Evolutionary conservation across 1,284 basidiomycete species (phyloP), one percentile per base, ranked within the genome.

Genomic region (Cryptococcus sp.): DNA sequence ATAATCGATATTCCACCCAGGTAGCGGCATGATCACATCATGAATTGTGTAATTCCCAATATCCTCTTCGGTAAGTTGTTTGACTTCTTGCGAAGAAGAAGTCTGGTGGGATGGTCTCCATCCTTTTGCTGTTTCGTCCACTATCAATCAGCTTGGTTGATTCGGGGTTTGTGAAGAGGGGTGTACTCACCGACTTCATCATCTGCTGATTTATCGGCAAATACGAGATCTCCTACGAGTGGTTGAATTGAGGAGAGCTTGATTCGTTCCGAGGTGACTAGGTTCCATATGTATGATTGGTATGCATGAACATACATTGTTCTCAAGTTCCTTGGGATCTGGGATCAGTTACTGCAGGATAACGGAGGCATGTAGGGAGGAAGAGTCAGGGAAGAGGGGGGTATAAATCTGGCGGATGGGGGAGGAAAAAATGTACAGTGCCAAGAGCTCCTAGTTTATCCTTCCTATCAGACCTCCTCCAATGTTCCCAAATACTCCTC

Each of bases 231-330:
- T 0, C 96, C 96, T 9, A 83, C 82, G 24, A 93, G 80, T 0
- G 90, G 84, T 54, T 82, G 81, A 13, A 85, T 83, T 16, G 82
- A 78, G 1, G 93, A 92, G 67, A 87, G 85, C 58, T 83, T 83
- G 62, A 98, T 85, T 14, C 96, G 85, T 72, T 94, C 91, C 13
- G 92, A 96, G 21, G 92, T 89, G 51, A 97, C 85, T 42, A 89
- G 83, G 74, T 98, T 99, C 96, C 94, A 99, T 25, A 98, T 85
- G 66, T 98, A 98, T 16, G 91, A 94, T 73, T 99, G 96, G 73
- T 98, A 98, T 34, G 94, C 93, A 74, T 99, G 96, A 45, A 98
- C 85, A 69, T 98, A 98, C 90, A 99, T 98, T 57, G 94, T 78
- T 45, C 93, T 82, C 58, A 99, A 80, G 67, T 93, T 96, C 50